Percentiles rank a stretch among this genome's conserved stretches.
Evolutionary conservation across 1,284 basidiomycete species (phyloP).

Genomic region (Pyrrhoderma noxium): DNA sequence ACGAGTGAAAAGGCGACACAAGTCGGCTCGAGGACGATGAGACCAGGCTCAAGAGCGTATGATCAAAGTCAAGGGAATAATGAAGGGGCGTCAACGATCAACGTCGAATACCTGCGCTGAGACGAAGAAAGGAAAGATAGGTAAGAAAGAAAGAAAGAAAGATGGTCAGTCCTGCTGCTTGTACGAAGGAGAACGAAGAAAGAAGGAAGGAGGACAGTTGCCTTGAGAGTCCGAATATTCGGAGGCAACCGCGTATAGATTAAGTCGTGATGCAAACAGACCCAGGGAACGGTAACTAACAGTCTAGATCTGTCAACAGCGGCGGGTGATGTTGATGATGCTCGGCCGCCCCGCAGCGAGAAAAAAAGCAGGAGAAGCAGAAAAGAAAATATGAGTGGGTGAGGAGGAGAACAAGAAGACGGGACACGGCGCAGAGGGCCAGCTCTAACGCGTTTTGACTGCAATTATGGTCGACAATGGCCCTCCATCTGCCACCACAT

Average conservation of each 20-base stretch:
- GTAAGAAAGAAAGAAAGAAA: slow-evolving; percentile 20
- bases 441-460: not conserved
- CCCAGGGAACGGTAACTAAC: slow-evolving; percentile 16
- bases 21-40: too few relatives aligned
- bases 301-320: slow-evolving; percentile 8
- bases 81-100: slow-evolving; percentile 8
- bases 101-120: slow-evolving; percentile 16
- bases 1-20: too few relatives aligned
- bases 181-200: slow-evolving; percentile 8
- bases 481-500: not conserved
- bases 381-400: not conserved
- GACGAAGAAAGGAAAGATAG: slow-evolving; percentile 25
- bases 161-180: slow-evolving; percentile 18
- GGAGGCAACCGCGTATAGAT: slow-evolving; percentile 13
- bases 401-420: not conserved
- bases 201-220: slow-evolving; percentile 7
- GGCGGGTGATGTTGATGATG: slow-evolving; percentile 5
- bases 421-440: not conserved
- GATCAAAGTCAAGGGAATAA: too few relatives aligned
- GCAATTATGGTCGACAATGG: not conserved
- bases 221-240: not conserved
- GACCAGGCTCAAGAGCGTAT: too few relatives aligned
- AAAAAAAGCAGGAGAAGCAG: not conserved
- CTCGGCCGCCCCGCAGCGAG: not conserved
- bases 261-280: not conserved